A percentile compares a stretch with the other conserved stretches of the same genome.
Conservation (phyloP, 345 rosid species). For the Populus davidiana region DNA sequence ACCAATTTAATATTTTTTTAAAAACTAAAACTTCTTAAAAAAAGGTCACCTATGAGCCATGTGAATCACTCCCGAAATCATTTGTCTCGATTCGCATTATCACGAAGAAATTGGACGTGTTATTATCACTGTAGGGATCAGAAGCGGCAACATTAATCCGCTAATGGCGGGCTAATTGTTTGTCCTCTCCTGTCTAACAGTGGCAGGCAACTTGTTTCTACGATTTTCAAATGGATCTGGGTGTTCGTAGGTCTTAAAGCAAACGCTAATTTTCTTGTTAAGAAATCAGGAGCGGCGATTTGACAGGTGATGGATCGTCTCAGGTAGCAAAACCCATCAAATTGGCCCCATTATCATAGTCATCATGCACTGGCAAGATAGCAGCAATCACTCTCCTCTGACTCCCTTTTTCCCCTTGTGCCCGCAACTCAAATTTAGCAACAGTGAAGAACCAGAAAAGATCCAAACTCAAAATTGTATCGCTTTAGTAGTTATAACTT, state of each 20-base stretch:
- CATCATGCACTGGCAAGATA: constrained; percentile 14
- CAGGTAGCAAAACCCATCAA: background rate
- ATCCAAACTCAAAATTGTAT: constrained; percentile 36
- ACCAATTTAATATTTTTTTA: too few relatives aligned
- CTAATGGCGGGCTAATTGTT: constrained; percentile 19
- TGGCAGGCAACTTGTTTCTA: background rate
- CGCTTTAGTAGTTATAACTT: constrained; percentile 46
- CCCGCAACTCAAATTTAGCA: constrained; percentile 21
- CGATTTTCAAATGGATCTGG: background rate
- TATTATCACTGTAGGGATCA: background rate
- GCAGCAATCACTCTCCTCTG: constrained; percentile 17
- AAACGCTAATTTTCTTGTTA: background rate
- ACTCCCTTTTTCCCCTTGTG: background rate
- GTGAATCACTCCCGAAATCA: too few relatives aligned
- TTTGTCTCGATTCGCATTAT: too few relatives aligned
- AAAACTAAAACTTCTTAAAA: too few relatives aligned
- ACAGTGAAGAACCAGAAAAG: constrained; percentile 34
- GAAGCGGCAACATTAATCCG: constrained; percentile 4
- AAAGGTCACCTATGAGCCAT: too few relatives aligned
- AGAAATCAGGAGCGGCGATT: constrained; percentile 13
- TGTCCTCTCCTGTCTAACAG: background rate
- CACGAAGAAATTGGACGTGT: background rate
- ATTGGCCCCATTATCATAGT: constrained; percentile 15
- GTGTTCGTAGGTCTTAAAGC: background rate
- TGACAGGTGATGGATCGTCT: background rate